Evolutionary conservation across 495 filamentous ascomycete genomes (phyloP), one percentile per base, ranked within the genome.

Genomic region (Xylaria grammica): DNA sequence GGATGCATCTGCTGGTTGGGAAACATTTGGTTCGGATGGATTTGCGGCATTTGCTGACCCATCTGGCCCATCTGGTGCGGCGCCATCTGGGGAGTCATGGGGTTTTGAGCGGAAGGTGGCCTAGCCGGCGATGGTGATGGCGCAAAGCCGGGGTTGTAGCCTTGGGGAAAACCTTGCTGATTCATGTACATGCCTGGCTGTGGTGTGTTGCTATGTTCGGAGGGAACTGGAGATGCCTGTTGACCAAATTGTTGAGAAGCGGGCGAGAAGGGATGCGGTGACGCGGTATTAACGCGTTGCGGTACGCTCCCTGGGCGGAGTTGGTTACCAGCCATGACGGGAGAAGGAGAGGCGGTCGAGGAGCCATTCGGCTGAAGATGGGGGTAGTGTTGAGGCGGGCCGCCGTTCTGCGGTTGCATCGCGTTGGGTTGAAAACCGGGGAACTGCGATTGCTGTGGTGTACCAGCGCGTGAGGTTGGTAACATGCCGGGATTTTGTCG

Each of bases 221-320:
- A 87, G 27, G 89, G 87, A 15, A 91, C 83, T 5, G 93, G 91
- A 4, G 93, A 94, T 69, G 90, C 85, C 62, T 96, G 92, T 2
- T 86, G 79, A 46, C 82, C 87, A 68, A 94, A 91, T 59, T 90
- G 87, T 68, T 90, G 90, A 36, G 86, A 85, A 29, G 89, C 89
- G 20, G 92, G 91, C 1, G 93, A 93, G 77, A 96, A 97, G 0
- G 93, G 93, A 73, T 92, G 92, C 3, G 94, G 94, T 17, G 94
- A 97, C 34, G 92, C 88, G 27, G 95, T 97, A 63, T 92, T 88
- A 75, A 97, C 90, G 60, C 93, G 81, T 77, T 94, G 91, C 15
- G 90, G 90, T 38, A 87, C 85, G 69, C 79, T 85, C 10, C 84
- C 82, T 22, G 84, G 82, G 57, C 85, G 84, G 69, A 85, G 76